Conservation (phyloP, 148 eudicot genomes). For the Rhododendron henanense region DNA sequence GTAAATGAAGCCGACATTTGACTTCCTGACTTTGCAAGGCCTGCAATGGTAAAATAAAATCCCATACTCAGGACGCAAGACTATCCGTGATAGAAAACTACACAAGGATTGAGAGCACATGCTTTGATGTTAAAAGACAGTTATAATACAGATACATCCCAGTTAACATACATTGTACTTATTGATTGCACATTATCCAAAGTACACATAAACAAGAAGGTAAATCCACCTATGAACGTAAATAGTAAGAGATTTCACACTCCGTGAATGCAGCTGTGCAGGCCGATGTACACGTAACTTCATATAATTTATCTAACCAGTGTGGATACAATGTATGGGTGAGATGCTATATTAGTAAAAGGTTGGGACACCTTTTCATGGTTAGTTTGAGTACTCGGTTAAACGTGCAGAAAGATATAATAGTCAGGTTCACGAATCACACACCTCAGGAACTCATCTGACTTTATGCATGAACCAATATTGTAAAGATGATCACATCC, state of each 20-base stretch:
- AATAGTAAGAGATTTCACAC: background rate
- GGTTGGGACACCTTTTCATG: background rate
- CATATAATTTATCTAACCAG: background rate
- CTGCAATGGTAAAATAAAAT: constrained; percentile 22
- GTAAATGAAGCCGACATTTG: constrained; percentile 71
- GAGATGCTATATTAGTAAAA: background rate
- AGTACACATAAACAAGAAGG: background rate
- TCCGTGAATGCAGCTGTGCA: background rate
- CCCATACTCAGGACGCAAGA: background rate
- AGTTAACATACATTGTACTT: background rate
- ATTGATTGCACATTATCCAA: background rate
- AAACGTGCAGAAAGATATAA: background rate
- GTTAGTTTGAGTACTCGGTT: background rate
- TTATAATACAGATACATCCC: background rate
- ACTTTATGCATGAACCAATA: background rate
- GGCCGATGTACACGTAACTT: background rate
- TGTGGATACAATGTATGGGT: background rate
- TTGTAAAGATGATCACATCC: background rate
- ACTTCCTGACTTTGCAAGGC: constrained; percentile 56
- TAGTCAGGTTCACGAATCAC: background rate
- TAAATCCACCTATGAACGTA: background rate
- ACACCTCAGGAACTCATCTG: background rate
- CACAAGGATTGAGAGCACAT: background rate
- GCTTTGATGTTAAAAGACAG: background rate
- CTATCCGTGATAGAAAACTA: background rate